Evolutionary conservation across 2,329 filamentous ascomycete genomes (phyloP), one percentile per base, ranked within the genome.

Genomic region (Aspergillus latus): DNA sequence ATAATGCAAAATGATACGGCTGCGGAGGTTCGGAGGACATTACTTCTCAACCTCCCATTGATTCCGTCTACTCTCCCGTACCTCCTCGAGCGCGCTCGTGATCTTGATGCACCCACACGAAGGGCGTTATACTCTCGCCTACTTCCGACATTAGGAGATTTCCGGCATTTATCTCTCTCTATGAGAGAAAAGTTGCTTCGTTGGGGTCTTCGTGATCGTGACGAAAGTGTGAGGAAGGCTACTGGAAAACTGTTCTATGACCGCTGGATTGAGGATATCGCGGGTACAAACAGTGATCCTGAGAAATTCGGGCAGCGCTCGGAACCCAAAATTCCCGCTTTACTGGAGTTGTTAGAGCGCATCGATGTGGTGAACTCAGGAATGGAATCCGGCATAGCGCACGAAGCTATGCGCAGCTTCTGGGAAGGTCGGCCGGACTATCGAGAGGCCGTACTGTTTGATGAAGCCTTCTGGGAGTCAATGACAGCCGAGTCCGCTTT

Each of bases 261-360:
- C 68, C 85, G 91, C n/a, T 99, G 94, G 94, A 93, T 99, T 59
- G 93, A 97, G 69, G 91, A 97, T 68, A 97, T 92, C 66, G 92
- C 89, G 5, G 88, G 88, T 2, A 80, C 83, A 1, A 82, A 86
- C 37, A 79, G 80, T 15, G 84, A 84, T 37, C 77, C 82, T 8
- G 82, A 82, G 30, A 81, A 82, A 47, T 65, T 66, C 13, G 68
- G 64, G 21, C 78, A 80, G 46, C 74, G 83, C 5, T 81, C 83
- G 1, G 81, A 82, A 1, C 88, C 89, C 0, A 93, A 82, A 58
- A 83, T 94, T 8, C 88, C 93, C n/a, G 92, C 89, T 0, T 80
- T 99, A 5, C 82, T 94, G 2, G 94, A 99, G 72, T 82, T 99
- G 0, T 80, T 99, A 3, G 94, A 99, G 76, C 87, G 94, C 63